These are phyloP conservation scores for Boletus rufocinnamomeus DNA, from an alignment of 768 basidiomycete species.

Conservation along the genomic window DNA sequence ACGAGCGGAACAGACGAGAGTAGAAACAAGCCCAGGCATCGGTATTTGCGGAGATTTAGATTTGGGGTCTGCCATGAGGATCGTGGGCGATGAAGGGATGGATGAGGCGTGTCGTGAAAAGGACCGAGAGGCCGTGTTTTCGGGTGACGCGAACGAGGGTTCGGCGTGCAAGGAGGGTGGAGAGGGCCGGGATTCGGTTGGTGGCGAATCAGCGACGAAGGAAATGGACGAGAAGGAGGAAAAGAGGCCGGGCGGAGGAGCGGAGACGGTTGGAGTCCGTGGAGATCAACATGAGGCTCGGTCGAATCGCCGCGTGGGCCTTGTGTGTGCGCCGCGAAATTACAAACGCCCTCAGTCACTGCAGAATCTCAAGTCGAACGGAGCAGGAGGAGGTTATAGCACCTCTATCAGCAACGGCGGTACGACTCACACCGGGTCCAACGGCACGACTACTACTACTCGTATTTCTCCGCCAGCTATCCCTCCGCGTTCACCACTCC, in stretches of 20 bases:
- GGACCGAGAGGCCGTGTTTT: constrained; percentile 21
- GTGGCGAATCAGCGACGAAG: constrained; percentile 10
- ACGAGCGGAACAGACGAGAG: background rate
- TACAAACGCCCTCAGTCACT: constrained; percentile 38
- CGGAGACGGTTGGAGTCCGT: constrained; percentile 21
- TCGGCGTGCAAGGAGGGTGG: constrained; percentile 13
- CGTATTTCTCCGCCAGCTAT: constrained; percentile 24
- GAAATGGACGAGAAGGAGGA: background rate
- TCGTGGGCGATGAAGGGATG: constrained; percentile 25
- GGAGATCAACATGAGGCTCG: constrained; percentile 38
- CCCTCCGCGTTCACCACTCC: constrained; percentile 36
- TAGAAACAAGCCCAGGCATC: constrained; percentile 8
- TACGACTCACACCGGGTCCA: constrained; percentile 7
- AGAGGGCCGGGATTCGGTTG: background rate
- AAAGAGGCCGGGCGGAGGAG: constrained; percentile 14
- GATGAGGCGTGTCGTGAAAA: constrained; percentile 26
- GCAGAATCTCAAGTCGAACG: constrained; percentile 29
- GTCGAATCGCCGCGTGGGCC: constrained; percentile 46
- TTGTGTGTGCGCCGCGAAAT: constrained; percentile 37
- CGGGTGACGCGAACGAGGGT: constrained; percentile 22
- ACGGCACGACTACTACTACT: constrained; percentile 9
- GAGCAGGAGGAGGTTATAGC: constrained; percentile 10
- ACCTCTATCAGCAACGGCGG: constrained; percentile 13
- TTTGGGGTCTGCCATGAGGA: constrained; percentile 27
- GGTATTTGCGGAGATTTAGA: constrained; percentile 26